These are phyloP conservation scores for Emericellopsis cladophorae DNA, from an alignment of 2,329 filamentous ascomycete species.

Conservation along the genomic window DNA sequence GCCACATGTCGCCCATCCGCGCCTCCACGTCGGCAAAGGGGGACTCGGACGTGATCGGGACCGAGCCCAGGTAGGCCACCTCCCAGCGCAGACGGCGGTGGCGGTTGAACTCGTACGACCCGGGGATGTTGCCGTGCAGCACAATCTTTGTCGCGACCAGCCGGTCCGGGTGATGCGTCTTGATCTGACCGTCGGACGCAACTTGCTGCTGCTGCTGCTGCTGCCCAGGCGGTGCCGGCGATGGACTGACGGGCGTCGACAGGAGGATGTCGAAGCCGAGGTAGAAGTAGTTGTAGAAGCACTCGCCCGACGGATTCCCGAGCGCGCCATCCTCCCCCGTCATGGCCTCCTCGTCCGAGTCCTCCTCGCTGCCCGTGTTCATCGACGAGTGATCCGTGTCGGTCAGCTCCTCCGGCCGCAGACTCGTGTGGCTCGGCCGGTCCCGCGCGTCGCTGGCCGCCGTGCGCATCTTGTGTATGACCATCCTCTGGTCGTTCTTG, in stretches of 20 bases:
- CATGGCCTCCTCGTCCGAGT: conserved; percentile 40
- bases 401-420: conserved; percentile 42
- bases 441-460: conserved; percentile 36
- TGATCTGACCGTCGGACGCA: conserved; percentile 14
- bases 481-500: conserved; percentile 79
- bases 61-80: conserved; percentile 44
- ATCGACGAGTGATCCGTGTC: conserved; percentile 68
- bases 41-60: conserved; percentile 59
- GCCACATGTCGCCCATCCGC: conserved; percentile 55
- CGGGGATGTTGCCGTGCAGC: conserved; percentile 86
- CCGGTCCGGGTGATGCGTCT: conserved; percentile 40
- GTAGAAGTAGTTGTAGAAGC: conserved; percentile 96
- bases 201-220: conserved; percentile 8
- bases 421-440: conserved; percentile 30
- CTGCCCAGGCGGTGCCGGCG: conserved; percentile 43
- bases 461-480: conserved; percentile 58
- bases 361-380: conserved; percentile 55
- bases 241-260: conserved; percentile 59
- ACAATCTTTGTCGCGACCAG: conserved; percentile 86
- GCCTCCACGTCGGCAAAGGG: conserved; percentile 61
- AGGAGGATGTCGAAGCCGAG: conserved; percentile 89
- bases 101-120: conserved; percentile 92
- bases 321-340: too few species aligned
- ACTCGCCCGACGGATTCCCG: conserved; percentile 49
- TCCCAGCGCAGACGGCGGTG: conserved; percentile 85